Evolutionary conservation across 305 asterid genomes (phyloP).

Genomic region (Solanum aculeatissimum): DNA sequence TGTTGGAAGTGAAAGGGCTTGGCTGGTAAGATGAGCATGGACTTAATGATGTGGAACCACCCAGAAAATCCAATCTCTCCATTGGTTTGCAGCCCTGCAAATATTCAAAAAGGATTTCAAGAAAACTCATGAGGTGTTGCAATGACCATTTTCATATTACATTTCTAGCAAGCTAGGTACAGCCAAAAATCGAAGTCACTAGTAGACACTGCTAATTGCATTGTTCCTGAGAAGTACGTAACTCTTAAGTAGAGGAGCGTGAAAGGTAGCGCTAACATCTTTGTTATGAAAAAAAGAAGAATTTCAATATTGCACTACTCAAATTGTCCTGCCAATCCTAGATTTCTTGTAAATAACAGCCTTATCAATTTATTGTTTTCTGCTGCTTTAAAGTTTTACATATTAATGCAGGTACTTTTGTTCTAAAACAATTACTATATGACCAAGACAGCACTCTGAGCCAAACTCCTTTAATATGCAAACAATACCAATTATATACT

Average conservation of each 20-base stretch:
- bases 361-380: not conserved
- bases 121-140: not conserved
- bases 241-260: not conserved
- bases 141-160: not conserved
- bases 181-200: not conserved
- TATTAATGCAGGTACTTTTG: not conserved
- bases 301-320: not conserved
- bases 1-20: slow-evolving; percentile 58
- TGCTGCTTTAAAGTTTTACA: not conserved
- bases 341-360: not conserved
- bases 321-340: not conserved
- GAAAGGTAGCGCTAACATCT: not conserved
- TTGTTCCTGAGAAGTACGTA: not conserved
- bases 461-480: not conserved
- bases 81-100: slow-evolving; percentile 57
- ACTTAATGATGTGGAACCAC: slow-evolving; percentile 45
- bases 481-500: not conserved
- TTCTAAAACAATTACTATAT: not conserved
- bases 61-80: slow-evolving; percentile 37
- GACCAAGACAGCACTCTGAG: not conserved
- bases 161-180: not conserved
- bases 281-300: not conserved
- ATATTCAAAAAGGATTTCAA: not conserved
- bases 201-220: not conserved
- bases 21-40: slow-evolving; percentile 62